Conservation (phyloP, 2,329 filamentous ascomycete species). For the Parascedosporium putredinis region DNA sequence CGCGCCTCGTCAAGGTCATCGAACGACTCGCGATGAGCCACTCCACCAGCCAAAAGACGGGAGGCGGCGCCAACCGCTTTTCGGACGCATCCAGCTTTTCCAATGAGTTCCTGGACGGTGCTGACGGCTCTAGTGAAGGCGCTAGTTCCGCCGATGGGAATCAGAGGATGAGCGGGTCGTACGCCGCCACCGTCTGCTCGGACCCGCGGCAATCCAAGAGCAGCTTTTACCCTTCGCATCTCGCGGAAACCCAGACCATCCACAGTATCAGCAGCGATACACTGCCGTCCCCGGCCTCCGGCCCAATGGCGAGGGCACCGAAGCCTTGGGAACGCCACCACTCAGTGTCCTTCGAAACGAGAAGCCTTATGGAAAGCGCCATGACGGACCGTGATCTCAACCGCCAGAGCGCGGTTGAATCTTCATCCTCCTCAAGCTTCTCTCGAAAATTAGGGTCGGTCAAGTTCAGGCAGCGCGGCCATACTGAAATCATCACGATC, state of each 20-base stretch:
- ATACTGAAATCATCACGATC: conserved; percentile 53
- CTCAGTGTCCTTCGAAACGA: conserved; percentile 38
- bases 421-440: conserved; percentile 33
- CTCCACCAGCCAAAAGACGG: conserved; percentile 26
- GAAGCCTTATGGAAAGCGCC: conserved; percentile 33
- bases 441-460: conserved; percentile 43
- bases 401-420: conserved; percentile 30
- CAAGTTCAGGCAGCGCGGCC: conserved; percentile 50
- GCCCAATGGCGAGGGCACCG: conserved; percentile 24
- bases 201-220: conserved; percentile 29
- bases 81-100: conserved; percentile 46
- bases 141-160: conserved; percentile 46
- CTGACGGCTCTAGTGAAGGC: conserved; percentile 49
- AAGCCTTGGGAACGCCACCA: conserved; percentile 43
- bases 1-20: conserved; percentile 62
- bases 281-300: conserved; percentile 34
- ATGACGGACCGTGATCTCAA: conserved; percentile 12
- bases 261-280: conserved; percentile 28
- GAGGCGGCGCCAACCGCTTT: conserved; percentile 31
- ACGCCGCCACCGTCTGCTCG: conserved; percentile 31
- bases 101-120: conserved; percentile 35
- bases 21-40: conserved; percentile 65
- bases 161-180: conserved; percentile 38
- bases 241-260: conserved; percentile 29
- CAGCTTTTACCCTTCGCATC: conserved; percentile 29